Conservation (phyloP, 495 filamentous ascomycete genomes). For the Tuber indicum region DNA sequence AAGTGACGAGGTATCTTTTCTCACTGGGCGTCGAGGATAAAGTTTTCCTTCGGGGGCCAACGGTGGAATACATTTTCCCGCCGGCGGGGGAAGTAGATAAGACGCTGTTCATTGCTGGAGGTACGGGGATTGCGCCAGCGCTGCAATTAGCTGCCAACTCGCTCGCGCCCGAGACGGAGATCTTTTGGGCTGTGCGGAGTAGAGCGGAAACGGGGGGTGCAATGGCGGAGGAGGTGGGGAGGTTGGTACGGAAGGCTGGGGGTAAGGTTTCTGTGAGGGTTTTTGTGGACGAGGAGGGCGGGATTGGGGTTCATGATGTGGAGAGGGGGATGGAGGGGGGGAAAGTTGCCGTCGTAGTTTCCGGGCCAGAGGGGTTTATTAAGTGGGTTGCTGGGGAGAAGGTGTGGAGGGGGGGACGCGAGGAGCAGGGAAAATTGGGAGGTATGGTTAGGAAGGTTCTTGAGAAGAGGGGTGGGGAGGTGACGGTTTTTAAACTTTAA, state of each 20-base stretch:
- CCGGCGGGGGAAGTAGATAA: conserved; percentile 44
- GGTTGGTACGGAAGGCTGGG: conserved; percentile 43
- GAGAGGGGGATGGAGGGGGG: conserved; percentile 26
- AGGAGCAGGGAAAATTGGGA: conserved; percentile 57
- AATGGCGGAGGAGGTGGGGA: conserved; percentile 58
- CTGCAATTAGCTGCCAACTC: conserved; percentile 66
- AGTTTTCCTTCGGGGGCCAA: conserved; percentile 72
- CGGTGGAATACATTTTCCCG: conserved; percentile 60
- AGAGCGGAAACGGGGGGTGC: conserved; percentile 25
- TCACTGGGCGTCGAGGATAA: conserved; percentile 51
- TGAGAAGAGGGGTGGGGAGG: conserved; percentile 43
- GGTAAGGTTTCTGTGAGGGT: conserved; percentile 26
- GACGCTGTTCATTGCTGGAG: conserved; percentile 81
- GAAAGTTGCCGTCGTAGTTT: conserved; percentile 65
- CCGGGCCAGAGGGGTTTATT: conserved; percentile 87
- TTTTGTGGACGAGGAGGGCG: conserved; percentile 31
- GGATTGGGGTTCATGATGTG: conserved; percentile 34
- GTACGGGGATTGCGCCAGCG: conserved; percentile 88
- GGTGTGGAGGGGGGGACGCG: conserved; percentile 60
- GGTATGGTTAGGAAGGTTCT: conserved; percentile 51
- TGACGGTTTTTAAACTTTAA: conserved; percentile 48
- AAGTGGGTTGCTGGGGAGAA: conserved; percentile 71
- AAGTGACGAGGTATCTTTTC: conserved; percentile 53
- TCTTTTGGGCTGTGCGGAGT: conserved; percentile 60
- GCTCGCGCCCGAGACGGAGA: conserved; percentile 50